Evolutionary conservation across 1,284 basidiomycete species (phyloP), one percentile per base, ranked within the genome.

Genomic region (Pascua sp.): DNA sequence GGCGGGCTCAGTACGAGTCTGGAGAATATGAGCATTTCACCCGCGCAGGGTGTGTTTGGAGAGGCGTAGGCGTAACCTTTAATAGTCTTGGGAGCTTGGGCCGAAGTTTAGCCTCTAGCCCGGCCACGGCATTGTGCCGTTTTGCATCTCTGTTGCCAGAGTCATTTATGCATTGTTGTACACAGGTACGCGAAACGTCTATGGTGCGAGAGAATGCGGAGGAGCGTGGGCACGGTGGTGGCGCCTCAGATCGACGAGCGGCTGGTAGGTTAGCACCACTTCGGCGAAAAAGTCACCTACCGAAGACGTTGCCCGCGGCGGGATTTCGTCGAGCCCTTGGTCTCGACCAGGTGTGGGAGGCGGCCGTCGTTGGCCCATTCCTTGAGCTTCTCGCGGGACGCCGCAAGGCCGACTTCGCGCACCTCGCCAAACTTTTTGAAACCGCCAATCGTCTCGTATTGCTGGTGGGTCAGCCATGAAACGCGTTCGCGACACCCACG

Each of bases 361-460:
- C 82, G 83, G 4, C 89, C 91, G 65, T 93, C 88, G 13, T 86
- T 84, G 48, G 89, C 86, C 84, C 91, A 89, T 62, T 87, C 84
- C 54, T 85, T 82, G 43, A 99, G 74, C 60, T 89, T 83, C 54
- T 86, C 82, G 63, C 87, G 78, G 0, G 90, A 87, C 1, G 89
- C 87, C 9, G 82, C 74, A 69, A 94, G 90, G 0, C 96, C 95
- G 68, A 87, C 87, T 64, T 85, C 84, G 68, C 88, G 83, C 42
- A 98, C 88, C 56, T 79, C 64, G 55, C 61, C 55, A 60, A 71
- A 71, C 51, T 66, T 65, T 46, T 71, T 73, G 67, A 78, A 77
- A 11, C 78, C 78, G 59, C 78, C 75, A 51, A 77, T 58, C 12
- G 74, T 73, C 46, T 77, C 72, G 55, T 67, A 67, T 61, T 74